Evolutionary conservation across 2,329 filamentous ascomycete genomes (phyloP).

Genomic region (Graphiopsis chlorocephala): DNA sequence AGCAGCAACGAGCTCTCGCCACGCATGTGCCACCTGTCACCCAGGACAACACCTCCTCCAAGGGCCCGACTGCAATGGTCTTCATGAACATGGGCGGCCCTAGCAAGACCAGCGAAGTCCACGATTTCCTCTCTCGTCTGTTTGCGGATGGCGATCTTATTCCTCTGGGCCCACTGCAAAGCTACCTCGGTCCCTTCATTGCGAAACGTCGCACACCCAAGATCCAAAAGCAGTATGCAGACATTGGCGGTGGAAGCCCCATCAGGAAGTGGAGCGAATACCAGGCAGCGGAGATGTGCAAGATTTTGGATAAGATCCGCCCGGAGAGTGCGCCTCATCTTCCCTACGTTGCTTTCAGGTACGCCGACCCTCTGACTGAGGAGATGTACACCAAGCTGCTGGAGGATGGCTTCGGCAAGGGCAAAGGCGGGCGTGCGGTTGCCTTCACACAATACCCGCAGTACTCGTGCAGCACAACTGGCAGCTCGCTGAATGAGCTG

Average conservation of each 20-base stretch:
- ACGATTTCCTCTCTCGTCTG: constrained; percentile 81
- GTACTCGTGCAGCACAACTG: constrained; percentile 96
- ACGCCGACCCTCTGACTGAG: constrained; percentile 89
- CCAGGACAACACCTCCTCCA: constrained; percentile 65
- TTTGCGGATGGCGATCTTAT: constrained; percentile 96
- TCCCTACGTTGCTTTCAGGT: constrained; percentile 95
- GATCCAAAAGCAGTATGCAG: constrained; percentile 92
- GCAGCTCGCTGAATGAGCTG: constrained; percentile 91
- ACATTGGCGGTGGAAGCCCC: constrained; percentile 94
- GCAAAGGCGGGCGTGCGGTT: constrained; percentile 87
- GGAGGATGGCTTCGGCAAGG: constrained; percentile 84
- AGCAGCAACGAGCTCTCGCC: constrained; percentile 41
- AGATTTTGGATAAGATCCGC: constrained; percentile 84
- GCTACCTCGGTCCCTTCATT: constrained; percentile 85
- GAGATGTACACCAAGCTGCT: constrained; percentile 83
- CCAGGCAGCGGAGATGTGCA: constrained; percentile 94
- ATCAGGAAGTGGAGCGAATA: constrained; percentile 98
- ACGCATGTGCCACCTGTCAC: constrained; percentile 73
- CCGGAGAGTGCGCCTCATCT: constrained; percentile 95
- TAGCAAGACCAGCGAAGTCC: constrained; percentile 81
- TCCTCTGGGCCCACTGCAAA: constrained; percentile 87
- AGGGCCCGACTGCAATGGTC: constrained; percentile 94
- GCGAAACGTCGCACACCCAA: constrained; percentile 86
- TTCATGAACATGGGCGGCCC: constrained; percentile 99
- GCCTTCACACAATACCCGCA: constrained; percentile 98